A percentile compares a stretch with the other conserved stretches of the same genome.
Evolutionary conservation across 2,329 filamentous ascomycete species (phyloP).

Genomic region (Alternaria solani): DNA sequence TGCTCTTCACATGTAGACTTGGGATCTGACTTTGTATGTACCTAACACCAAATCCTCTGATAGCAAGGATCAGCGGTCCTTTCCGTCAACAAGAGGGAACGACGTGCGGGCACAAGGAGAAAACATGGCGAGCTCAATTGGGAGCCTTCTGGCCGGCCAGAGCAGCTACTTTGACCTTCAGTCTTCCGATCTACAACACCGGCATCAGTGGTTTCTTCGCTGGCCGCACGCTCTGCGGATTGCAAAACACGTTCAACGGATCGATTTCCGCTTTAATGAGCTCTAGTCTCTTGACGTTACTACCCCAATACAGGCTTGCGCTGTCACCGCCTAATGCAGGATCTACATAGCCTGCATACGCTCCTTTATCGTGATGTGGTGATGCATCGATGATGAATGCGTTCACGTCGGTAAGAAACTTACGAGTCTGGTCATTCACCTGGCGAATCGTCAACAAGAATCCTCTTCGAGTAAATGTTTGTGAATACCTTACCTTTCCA

Average conservation of each 20-base stretch:
- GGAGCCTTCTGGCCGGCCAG: neutral
- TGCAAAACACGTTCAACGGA: conserved; percentile 49
- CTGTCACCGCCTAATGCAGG: conserved; percentile 54
- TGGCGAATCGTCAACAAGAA: neutral
- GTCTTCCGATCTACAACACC: neutral
- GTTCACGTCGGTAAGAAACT: conserved; percentile 54
- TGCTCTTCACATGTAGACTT: too few species aligned
- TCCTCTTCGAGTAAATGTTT: neutral
- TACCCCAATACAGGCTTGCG: conserved; percentile 58
- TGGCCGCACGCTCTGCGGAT: conserved; percentile 46
- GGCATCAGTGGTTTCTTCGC: conserved; percentile 13
- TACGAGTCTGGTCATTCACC: conserved; percentile 47
- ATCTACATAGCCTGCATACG: conserved; percentile 64
- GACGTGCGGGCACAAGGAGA: neutral
- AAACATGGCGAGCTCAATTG: neutral
- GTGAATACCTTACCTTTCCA: conserved; percentile 21
- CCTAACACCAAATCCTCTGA: neutral
- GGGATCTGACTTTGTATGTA: neutral
- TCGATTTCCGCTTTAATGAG: conserved; percentile 52
- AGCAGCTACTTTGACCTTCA: neutral
- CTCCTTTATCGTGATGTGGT: conserved; percentile 50
- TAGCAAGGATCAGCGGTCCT: neutral
- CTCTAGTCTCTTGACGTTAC: conserved; percentile 47
- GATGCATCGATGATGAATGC: conserved; percentile 45
- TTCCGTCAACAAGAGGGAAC: neutral